Base-by-base conservation (phyloP, 164 flowering plant species). In the Annona cherimola region DNA sequence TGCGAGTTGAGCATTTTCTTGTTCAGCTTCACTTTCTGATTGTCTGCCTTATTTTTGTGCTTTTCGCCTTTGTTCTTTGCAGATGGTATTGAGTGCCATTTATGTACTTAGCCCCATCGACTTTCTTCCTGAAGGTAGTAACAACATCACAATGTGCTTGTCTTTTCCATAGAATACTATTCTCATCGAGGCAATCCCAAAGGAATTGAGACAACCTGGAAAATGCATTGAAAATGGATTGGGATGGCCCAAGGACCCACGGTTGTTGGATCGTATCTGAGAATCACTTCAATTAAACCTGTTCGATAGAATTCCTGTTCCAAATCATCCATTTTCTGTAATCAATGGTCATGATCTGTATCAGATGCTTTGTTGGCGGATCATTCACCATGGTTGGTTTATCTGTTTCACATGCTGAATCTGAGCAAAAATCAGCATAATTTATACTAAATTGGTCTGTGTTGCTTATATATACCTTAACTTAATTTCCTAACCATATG, bases 51-150 rank as follows among this genome's bases (percentile, higher is more conserved):
- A 61, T 61, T 18, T 12, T 61, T n/a, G 64, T 61, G 67, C 44
- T 14, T 39, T 41, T 18, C 18, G 40, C 39, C 9, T 11, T 63
- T 63, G 43, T 4, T n/a, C 45, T 64, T 50, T 75, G 63, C 97
- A 94, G 98, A 76, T 87, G 82, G 35, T 87, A 40, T 11, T 89
- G 20, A 87, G 93, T 73, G 82, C 61, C 11, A 68, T 87, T 70
- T 92, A 94, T 75, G 73, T 90, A 8, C 42, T 94, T 69, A 92
- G 97, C 76, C 98, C 97, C 2, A 82, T 94, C 35, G 98, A 90
- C 85, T 79, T 94, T 61, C 88, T 92, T 75, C 97, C 99, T n/a
- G 97, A 92, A 92, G 96, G 97, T 92, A 84, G 16, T 39, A 12
- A 26, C 57, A 50, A 11, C 14, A 8, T 11, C 57, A 6, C 57